Base-by-base conservation (phyloP, 2,329 filamentous ascomycete genomes). In the Capronia epimyces region DNA sequence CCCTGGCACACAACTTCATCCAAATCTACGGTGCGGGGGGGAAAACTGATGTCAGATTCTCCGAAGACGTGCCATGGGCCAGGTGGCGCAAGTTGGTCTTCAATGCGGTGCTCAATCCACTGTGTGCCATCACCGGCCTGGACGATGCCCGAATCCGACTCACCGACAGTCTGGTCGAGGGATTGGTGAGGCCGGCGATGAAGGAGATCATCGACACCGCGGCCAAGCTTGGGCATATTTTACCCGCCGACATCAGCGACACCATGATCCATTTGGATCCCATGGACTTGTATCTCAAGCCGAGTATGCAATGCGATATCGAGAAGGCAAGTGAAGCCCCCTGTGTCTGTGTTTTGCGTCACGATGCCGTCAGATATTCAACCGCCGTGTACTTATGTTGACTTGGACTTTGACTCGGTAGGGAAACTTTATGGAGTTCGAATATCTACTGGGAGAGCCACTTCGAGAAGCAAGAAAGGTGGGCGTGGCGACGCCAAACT, bases 391-490 rank as follows among this genome's bases (percentile, higher is more conserved):
- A n/a, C 31, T 25, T 18, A 37, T 25, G n/a, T 37, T 21, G 1
- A n/a, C 43, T 29, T n/a, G n/a, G n/a, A n/a, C n/a, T n/a, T n/a
- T n/a, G n/a, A n/a, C n/a, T n/a, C n/a, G n/a, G n/a, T n/a, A 70
- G 72, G 72, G 75, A 8, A 79, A 78, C 56, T 76, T 71, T 46
- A 75, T 77, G 52, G 79, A 82, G 62, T 71, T 73, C 42, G 77
- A 80, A 60, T 78, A 74, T 52, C 70, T 81, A 27, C 63, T 80
- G 2, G 77, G 77, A 1, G 78, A 80, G 66, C 76, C 77, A n/a
- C 52, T 81, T 37, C 65, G 73, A 1, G 77, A 76, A 57, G 78
- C 71, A 0, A 69, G 71, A 54, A 62, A 60, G 24, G 62, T 67
- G 1, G 76, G 76, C 1, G 75, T 82, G 4, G 27, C 56, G 1